phyloP scores from a whole-genome alignment of 805 yeast species.

The Zygosaccharomyces gambellarensis region DNA sequence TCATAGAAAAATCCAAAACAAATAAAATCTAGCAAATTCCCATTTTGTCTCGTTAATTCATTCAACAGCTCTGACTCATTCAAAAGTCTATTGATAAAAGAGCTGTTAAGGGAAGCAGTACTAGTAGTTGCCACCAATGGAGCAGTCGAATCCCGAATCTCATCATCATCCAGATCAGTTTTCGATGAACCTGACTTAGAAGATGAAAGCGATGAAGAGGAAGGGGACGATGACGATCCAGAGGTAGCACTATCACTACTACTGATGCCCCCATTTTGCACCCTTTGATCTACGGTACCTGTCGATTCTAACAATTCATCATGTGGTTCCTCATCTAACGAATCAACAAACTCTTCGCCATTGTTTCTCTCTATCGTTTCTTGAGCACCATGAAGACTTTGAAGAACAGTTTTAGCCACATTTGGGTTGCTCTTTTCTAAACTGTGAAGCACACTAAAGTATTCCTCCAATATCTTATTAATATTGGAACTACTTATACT shows the following conservation, averaged over 20 bases:
- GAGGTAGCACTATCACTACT: neutral
- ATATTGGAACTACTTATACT: conserved; percentile 34
- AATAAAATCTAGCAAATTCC: conserved; percentile 43
- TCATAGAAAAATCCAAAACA: conserved; percentile 41
- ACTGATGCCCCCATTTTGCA: neutral
- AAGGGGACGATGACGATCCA: conserved; percentile 4
- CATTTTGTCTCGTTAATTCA: conserved; percentile 38
- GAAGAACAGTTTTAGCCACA: conserved; percentile 15
- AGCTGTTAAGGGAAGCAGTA: conserved; percentile 17
- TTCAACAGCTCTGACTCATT: conserved; percentile 40
- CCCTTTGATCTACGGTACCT: neutral
- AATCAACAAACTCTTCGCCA: neutral
- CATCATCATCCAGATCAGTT: conserved; percentile 17
- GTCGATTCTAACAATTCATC: neutral
- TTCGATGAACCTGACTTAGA: conserved; percentile 8
- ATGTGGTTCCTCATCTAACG: neutral
- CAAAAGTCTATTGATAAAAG: conserved; percentile 37
- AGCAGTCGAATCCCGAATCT: conserved; percentile 8
- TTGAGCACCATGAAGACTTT: conserved; percentile 7
- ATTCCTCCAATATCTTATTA: conserved; percentile 39
- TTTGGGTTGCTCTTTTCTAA: conserved; percentile 23
- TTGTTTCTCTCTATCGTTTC: conserved; percentile 3
- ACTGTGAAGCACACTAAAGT: conserved; percentile 31
- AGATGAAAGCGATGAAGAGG: conserved; percentile 6
- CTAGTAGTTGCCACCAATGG: conserved; percentile 9